phyloP scores from a whole-genome alignment of 2,329 filamentous ascomycete species.

The Coleophoma eucalyptorum region DNA sequence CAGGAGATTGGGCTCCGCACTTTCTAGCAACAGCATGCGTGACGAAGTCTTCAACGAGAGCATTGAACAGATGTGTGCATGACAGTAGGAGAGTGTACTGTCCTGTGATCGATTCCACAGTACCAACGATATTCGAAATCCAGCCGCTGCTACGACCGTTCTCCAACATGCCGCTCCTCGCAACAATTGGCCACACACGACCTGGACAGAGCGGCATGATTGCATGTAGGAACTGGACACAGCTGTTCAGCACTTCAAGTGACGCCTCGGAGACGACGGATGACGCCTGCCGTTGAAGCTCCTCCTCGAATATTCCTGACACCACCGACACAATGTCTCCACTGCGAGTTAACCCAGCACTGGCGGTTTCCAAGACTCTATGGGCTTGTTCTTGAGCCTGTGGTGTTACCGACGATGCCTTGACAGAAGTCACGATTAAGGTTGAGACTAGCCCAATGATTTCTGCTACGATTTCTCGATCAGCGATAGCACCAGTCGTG shows the following conservation, averaged over 20 bases:
- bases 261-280: slow-evolving; percentile 33
- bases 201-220: slow-evolving; percentile 71
- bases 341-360: slow-evolving; percentile 49
- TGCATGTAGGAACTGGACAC: slow-evolving; percentile 75
- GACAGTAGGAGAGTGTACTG: slow-evolving; percentile 75
- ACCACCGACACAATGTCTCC: slow-evolving; percentile 77
- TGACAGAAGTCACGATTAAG: slow-evolving; percentile 47
- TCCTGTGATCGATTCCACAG: slow-evolving; percentile 72
- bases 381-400: slow-evolving; percentile 31
- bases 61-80: slow-evolving; percentile 69
- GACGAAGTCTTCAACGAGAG: slow-evolving; percentile 72
- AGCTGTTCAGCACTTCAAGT: slow-evolving; percentile 65
- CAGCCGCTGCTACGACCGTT: slow-evolving; percentile 72
- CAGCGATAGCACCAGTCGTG: slow-evolving; percentile 42
- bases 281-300: slow-evolving; percentile 42
- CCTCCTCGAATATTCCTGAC: slow-evolving; percentile 79
- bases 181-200: slow-evolving; percentile 85
- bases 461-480: slow-evolving; percentile 64
- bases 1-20: slow-evolving; percentile 44
- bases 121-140: slow-evolving; percentile 75
- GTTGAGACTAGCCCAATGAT: slow-evolving; percentile 71
- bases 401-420: slow-evolving; percentile 26
- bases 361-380: slow-evolving; percentile 52
- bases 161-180: slow-evolving; percentile 75
- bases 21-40: slow-evolving; percentile 65